Conservation (phyloP, 345 rosid genomes). For the Cardamine resedifolia region DNA sequence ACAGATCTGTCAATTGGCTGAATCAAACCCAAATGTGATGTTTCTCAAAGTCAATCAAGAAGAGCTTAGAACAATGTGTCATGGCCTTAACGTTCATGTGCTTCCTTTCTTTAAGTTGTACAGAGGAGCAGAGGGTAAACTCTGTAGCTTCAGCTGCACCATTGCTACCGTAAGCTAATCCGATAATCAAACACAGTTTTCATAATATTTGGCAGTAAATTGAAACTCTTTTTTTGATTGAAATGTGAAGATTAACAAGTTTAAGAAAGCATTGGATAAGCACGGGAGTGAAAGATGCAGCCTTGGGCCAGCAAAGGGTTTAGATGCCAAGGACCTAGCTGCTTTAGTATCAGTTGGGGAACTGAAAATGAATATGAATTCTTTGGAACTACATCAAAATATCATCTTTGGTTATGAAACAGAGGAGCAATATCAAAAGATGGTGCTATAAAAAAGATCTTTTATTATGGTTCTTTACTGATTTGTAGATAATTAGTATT, state of each 20-base stretch:
- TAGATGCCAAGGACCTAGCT: conserved; percentile 46
- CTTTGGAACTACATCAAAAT: neutral
- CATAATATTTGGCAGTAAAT: neutral
- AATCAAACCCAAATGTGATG: conserved; percentile 54
- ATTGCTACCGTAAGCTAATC: conserved; percentile 50
- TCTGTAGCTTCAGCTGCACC: conserved; percentile 80
- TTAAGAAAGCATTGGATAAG: conserved; percentile 63
- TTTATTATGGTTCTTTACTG: neutral
- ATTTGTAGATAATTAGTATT: conserved; percentile 20
- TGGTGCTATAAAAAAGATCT: neutral
- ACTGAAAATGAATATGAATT: conserved; percentile 23
- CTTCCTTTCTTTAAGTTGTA: conserved; percentile 81
- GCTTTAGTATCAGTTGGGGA: conserved; percentile 41
- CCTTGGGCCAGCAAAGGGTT: conserved; percentile 54
- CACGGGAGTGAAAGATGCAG: conserved; percentile 46
- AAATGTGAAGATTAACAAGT: conserved; percentile 57
- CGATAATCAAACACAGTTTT: neutral
- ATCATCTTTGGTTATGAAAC: neutral
- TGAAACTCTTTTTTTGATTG: neutral
- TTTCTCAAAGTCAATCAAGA: conserved; percentile 77
- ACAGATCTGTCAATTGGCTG: conserved; percentile 82
- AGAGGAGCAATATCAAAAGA: conserved; percentile 17
- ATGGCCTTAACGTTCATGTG: conserved; percentile 60
- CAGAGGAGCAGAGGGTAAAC: conserved; percentile 66
- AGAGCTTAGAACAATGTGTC: conserved; percentile 61